Percentiles rank a stretch among this genome's conserved stretches.
These are phyloP conservation scores for Malus sylvestris DNA, from an alignment of 306 rosid species.

Conservation along the genomic window DNA sequence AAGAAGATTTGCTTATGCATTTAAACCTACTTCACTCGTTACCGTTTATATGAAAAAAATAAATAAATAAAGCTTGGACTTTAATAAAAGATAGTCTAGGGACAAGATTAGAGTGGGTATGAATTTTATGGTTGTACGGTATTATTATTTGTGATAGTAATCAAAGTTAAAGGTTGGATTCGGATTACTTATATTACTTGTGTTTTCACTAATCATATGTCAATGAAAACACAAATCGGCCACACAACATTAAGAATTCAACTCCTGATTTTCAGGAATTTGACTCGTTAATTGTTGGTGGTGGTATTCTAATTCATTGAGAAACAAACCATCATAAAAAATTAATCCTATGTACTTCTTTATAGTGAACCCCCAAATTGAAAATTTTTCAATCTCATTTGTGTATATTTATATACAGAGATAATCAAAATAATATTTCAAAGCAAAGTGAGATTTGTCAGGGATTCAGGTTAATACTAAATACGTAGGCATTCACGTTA, in stretches of 20 bases:
- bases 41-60: no score
- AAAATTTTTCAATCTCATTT: background rate
- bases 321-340: background rate
- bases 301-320: background rate
- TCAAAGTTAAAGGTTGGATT: background rate
- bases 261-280: background rate
- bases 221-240: background rate
- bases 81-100: background rate
- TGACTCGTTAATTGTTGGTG: background rate
- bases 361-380: background rate
- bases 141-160: background rate
- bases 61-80: background rate
- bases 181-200: background rate
- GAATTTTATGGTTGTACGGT: no score
- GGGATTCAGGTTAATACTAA: background rate
- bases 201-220: background rate
- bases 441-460: background rate
- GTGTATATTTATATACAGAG: background rate
- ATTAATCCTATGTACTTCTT: background rate
- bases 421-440: background rate
- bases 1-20: background rate
- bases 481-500: background rate
- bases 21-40: background rate
- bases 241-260: background rate
- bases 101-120: background rate